These are phyloP conservation scores for Ustilago bromivora DNA, from an alignment of 1,284 basidiomycete species.

Conservation along the genomic window DNA sequence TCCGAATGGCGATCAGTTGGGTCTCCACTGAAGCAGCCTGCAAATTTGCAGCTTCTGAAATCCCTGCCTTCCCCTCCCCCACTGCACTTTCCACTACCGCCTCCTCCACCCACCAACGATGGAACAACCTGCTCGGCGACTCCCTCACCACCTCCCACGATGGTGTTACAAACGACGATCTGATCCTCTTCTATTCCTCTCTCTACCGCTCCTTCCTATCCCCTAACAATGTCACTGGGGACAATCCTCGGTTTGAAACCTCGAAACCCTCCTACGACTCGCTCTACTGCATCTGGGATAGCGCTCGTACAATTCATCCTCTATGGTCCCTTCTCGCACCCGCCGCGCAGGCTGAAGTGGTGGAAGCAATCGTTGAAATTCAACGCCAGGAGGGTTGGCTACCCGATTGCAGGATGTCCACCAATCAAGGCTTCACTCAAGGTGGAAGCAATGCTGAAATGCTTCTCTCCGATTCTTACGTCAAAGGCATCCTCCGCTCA, in stretches of 20 bases:
- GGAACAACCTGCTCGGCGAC: conserved; percentile 35
- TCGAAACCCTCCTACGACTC: conserved; percentile 76
- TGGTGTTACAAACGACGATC: conserved; percentile 23
- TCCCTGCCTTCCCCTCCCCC: conserved; percentile 18
- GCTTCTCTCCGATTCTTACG: conserved; percentile 64
- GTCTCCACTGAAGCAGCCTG: conserved; percentile 38
- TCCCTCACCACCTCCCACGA: conserved; percentile 18
- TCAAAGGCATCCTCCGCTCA: conserved; percentile 57
- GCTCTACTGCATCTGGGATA: conserved; percentile 77
- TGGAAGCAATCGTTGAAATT: conserved; percentile 69
- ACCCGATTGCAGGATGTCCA: conserved; percentile 64
- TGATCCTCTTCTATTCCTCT: conserved; percentile 74
- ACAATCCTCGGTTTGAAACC: conserved; percentile 78
- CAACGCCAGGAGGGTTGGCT: conserved; percentile 74
- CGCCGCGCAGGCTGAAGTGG: conserved; percentile 28
- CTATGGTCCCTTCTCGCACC: conserved; percentile 37
- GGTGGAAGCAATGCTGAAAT: conserved; percentile 63
- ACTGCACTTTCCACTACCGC: conserved; percentile 14
- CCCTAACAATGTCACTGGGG: conserved; percentile 79
- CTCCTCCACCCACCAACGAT: conserved; percentile 9
- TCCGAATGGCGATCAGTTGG: conserved; percentile 45
- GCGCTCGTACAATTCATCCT: conserved; percentile 34
- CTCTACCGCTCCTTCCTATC: conserved; percentile 78
- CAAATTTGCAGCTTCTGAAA: conserved; percentile 29
- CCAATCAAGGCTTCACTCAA: conserved; percentile 68